phyloP scores from a whole-genome alignment of 345 rosid genomes.

The Ricinus communis region DNA sequence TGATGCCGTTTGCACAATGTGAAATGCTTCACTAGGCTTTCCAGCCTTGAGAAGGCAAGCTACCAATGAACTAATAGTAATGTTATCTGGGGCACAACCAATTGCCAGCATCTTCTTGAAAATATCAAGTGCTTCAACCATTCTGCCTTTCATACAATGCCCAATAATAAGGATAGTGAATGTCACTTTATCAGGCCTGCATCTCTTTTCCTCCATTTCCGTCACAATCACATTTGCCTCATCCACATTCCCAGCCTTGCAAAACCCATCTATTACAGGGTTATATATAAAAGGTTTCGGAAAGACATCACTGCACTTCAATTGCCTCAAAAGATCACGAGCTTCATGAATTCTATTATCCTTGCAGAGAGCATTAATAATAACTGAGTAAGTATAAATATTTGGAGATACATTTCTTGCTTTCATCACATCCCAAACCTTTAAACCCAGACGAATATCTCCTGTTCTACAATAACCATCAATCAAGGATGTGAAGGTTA shows the following conservation, averaged over 20 bases:
- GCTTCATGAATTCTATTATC: slow-evolving; percentile 73
- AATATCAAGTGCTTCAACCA: slow-evolving; percentile 73
- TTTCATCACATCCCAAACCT: slow-evolving; percentile 69
- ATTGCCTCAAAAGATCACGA: slow-evolving; percentile 54
- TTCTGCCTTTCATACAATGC: slow-evolving; percentile 89
- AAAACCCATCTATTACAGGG: slow-evolving; percentile 89
- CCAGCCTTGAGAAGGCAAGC: slow-evolving; percentile 90
- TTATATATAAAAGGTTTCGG: slow-evolving; percentile 78
- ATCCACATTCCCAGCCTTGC: slow-evolving; percentile 86
- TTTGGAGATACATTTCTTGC: slow-evolving; percentile 56
- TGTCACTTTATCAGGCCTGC: slow-evolving; percentile 84
- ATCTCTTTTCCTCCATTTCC: slow-evolving; percentile 75
- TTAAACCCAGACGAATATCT: slow-evolving; percentile 53
- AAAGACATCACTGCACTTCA: slow-evolving; percentile 44
- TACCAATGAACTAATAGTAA: slow-evolving; percentile 58
- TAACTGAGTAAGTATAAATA: slow-evolving; percentile 63
- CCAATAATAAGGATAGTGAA: slow-evolving; percentile 90
- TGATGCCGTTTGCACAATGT: slow-evolving; percentile 38
- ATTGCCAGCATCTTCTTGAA: slow-evolving; percentile 67
- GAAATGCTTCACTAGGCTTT: slow-evolving; percentile 77
- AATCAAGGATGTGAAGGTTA: slow-evolving; percentile 74
- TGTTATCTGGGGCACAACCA: slow-evolving; percentile 75
- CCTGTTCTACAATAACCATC: slow-evolving; percentile 87
- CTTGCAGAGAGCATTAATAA: slow-evolving; percentile 72
- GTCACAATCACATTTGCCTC: slow-evolving; percentile 66